Base-by-base conservation (phyloP, 2,329 filamentous ascomycete species). In the Parasarocladium wereldwijsianum region DNA sequence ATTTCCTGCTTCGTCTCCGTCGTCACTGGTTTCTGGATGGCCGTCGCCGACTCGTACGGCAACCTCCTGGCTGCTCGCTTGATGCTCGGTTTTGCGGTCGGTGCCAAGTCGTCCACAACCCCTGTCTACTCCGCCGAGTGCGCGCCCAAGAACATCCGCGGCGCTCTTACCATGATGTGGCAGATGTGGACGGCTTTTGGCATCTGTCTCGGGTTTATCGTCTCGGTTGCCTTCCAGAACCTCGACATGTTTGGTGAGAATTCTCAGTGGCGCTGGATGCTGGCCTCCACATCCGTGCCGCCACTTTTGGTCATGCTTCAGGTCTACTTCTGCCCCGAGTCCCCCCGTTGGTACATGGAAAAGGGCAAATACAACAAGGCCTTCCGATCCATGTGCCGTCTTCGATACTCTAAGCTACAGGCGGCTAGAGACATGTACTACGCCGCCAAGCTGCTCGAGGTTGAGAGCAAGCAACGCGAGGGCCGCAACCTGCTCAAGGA, bases 1-100 rank as follows among this genome's bases (percentile, higher is more conserved):
- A 60, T 75, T 32, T 70, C 70, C 3, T 72, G 70, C 34, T 57
- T 64, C 31, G 58, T 52, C 35, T 69, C 67, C 51, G 46, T 51
- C 57, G n/a, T 46, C 59, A 36, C 51, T 52, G 28, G 64, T 51
- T 23, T 70, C 67, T 45, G 67, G 69, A 31, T 76, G 70, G 69
- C 49, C 3, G 34, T 63, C 50, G 53, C 62, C 35, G 57, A 72
- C 26, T 65, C 66, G 26, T 37, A 36, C 5, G 18, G 17, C 0
- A 48, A 50, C 18, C 40, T 54, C 5, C 31, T 54, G 4, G 34
- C 35, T 14, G 51, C 52, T 19, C 51, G 52, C 4, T 45, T 55
- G 17, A 40, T 45, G 24, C 43, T 55, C 4, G 52, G 52, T 17
- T 48, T 55, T n/a, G 52, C 49, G 2, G 49, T 55, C 8, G 52